These are phyloP conservation scores for Aspergillus felis DNA, from an alignment of 2,329 filamentous ascomycete genomes.

Conservation along the genomic window DNA sequence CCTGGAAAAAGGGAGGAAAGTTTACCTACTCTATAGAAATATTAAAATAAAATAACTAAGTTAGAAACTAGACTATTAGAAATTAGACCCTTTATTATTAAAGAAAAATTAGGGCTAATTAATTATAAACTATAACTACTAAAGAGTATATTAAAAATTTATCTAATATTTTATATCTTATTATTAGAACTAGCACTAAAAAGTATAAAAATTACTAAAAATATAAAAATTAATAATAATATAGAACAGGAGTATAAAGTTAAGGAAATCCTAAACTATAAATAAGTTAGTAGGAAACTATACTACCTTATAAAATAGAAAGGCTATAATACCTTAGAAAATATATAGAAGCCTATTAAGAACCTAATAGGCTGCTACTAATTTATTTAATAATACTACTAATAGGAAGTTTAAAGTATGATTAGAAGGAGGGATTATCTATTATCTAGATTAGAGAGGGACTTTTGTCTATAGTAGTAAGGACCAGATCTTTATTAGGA, in stretches of 20 bases:
- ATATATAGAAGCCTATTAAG: conserved; percentile 6
- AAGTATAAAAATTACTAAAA: background rate
- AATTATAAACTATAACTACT: background rate
- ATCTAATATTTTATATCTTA: conserved; percentile 1
- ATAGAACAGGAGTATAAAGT: background rate
- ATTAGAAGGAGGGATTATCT: no score
- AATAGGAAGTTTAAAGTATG: accelerated
- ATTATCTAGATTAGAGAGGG: no score
- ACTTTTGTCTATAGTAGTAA: no score
- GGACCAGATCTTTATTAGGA: no score
- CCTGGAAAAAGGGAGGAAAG: background rate
- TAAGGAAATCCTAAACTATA: background rate
- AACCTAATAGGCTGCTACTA: conserved; percentile 4
- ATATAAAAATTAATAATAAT: background rate
- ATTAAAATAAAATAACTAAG: conserved; percentile 2
- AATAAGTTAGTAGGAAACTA: background rate
- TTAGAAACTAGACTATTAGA: conserved; percentile 1
- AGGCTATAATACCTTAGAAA: background rate
- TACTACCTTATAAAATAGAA: background rate
- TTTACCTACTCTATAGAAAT: background rate
- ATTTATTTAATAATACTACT: background rate
- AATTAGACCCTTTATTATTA: conserved; percentile 1
- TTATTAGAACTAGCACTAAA: background rate
- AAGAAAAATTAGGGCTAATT: conserved; percentile 1
- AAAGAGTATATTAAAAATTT: background rate